A percentile compares a stretch with the other conserved stretches of the same genome.
Evolutionary conservation across 1,139 yeast species (phyloP).

Genomic region (Saccharomyces uvarum): DNA sequence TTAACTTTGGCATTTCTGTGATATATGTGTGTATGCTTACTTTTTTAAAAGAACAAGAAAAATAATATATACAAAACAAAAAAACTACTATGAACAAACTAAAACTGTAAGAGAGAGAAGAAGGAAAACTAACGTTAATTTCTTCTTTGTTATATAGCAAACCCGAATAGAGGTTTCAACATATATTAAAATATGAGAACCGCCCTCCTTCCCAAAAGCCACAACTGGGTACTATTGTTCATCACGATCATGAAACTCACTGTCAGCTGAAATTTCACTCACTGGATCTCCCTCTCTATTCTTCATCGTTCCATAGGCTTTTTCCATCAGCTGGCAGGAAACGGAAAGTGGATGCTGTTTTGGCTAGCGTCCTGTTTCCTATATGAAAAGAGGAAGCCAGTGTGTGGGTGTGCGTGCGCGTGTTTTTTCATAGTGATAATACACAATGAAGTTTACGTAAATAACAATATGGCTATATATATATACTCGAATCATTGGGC

Average conservation of each 20-base stretch:
- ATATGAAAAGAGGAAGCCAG: not conserved
- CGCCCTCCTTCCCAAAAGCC: not conserved
- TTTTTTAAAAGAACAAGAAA: not conserved
- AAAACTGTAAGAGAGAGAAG: not conserved
- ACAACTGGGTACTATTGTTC: not conserved
- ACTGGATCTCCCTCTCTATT: not conserved
- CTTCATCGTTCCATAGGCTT: not conserved
- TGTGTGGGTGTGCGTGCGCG: not conserved
- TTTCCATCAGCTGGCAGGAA: not conserved
- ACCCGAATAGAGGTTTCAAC: not conserved
- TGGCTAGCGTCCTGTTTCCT: not conserved
- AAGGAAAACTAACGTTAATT: not conserved
- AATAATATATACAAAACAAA: not conserved
- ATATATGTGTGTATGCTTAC: constrained; percentile 11
- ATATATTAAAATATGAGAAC: not conserved
- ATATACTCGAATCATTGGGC: not conserved
- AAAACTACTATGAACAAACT: not conserved
- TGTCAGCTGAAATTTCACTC: not conserved
- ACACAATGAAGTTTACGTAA: not conserved
- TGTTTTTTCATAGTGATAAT: not conserved
- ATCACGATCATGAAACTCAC: constrained; percentile 1
- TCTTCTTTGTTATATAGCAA: not conserved
- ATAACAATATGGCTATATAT: not conserved
- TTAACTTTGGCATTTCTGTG: constrained; percentile 52
- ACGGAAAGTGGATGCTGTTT: not conserved